These are phyloP conservation scores for Fragaria vesca DNA, from an alignment of 306 rosid genomes.

Conservation along the genomic window DNA sequence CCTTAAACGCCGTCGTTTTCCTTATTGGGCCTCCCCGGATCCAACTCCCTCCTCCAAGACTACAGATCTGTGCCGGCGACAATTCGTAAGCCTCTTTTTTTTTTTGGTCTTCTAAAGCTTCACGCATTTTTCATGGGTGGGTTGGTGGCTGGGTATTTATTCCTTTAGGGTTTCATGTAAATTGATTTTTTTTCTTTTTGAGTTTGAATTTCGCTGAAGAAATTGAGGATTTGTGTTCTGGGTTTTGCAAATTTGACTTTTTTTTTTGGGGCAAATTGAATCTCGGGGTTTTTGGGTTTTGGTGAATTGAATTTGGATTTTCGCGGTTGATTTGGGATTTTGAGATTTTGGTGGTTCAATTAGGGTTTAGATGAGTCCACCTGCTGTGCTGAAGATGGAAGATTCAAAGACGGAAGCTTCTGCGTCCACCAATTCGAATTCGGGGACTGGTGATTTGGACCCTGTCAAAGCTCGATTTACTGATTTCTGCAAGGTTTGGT, in stretches of 20 bases:
- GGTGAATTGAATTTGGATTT: background rate
- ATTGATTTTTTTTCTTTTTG: background rate
- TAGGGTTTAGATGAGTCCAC: constrained; percentile 48
- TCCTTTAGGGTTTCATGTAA: background rate
- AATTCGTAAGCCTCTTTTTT: constrained; percentile 12
- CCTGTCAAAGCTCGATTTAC: constrained; percentile 51
- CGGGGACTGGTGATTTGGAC: constrained; percentile 31
- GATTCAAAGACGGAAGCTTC: constrained; percentile 35
- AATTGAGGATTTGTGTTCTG: background rate
- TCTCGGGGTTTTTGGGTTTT: background rate
- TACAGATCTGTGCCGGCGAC: constrained; percentile 15
- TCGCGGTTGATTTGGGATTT: background rate
- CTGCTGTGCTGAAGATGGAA: constrained; percentile 47
- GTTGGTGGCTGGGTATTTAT: background rate
- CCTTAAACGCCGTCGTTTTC: constrained; percentile 9
- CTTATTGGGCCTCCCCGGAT: constrained; percentile 18
- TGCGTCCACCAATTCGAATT: constrained; percentile 17
- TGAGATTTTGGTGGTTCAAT: constrained; percentile 15
- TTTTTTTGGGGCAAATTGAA: background rate
- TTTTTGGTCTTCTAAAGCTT: background rate
- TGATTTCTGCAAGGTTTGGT: constrained; percentile 69
- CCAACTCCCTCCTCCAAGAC: constrained; percentile 4
- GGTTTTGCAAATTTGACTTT: background rate
- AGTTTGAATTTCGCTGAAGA: background rate
- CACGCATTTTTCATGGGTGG: background rate